These are phyloP conservation scores for Inonotus hispidus DNA, from an alignment of 1,284 basidiomycete species.

Conservation along the genomic window DNA sequence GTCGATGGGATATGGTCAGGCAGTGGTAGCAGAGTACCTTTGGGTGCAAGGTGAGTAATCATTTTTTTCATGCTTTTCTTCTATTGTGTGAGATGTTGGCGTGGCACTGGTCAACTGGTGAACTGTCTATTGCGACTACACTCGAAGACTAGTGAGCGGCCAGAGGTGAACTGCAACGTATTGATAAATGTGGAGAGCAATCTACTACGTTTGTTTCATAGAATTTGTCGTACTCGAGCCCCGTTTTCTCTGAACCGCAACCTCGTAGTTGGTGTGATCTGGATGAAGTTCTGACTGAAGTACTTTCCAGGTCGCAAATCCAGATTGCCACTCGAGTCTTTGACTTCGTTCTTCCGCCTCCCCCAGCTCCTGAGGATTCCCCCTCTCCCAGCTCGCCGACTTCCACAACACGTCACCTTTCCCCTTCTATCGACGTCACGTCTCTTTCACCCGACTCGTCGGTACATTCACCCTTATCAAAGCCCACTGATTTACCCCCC, in stretches of 20 bases:
- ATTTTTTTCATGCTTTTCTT: background rate
- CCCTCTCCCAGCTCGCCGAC: slow-evolving; percentile 67
- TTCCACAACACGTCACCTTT: slow-evolving; percentile 58
- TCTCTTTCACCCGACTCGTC: slow-evolving; percentile 80
- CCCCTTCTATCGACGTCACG: slow-evolving; percentile 68
- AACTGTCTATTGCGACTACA: too few species aligned
- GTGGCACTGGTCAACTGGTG: slow-evolving; percentile 6
- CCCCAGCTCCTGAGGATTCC: slow-evolving; percentile 65
- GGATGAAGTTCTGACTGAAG: slow-evolving; percentile 15
- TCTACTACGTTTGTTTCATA: background rate
- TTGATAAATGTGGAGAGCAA: background rate
- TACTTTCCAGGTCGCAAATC: slow-evolving; percentile 80
- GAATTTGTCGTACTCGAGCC: background rate
- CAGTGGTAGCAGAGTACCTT: slow-evolving; percentile 77
- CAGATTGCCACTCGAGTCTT: slow-evolving; percentile 98
- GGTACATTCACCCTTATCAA: slow-evolving; percentile 55
- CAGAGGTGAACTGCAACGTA: background rate
- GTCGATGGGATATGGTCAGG: slow-evolving; percentile 95
- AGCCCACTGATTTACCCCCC: slow-evolving; percentile 25
- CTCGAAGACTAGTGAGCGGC: background rate
- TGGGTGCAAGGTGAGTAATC: slow-evolving; percentile 69
- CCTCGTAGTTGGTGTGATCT: background rate
- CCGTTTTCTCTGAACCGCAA: background rate
- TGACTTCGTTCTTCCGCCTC: slow-evolving; percentile 88
- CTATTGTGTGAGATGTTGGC: background rate